phyloP scores from a whole-genome alignment of 495 filamentous ascomycete species.

The Lasiosphaeris hirsuta region DNA sequence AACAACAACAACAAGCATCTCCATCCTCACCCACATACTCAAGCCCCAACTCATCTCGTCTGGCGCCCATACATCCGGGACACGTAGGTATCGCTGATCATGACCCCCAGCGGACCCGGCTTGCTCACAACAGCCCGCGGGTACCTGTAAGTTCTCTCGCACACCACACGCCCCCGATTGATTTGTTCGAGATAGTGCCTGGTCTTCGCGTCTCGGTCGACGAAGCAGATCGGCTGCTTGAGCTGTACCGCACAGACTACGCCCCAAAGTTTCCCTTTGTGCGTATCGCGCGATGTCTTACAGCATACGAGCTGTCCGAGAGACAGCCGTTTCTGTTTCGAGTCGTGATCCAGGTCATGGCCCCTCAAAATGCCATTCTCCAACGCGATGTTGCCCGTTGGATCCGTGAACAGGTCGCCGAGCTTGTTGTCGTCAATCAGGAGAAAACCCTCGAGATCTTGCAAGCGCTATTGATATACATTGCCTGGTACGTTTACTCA shows the following conservation, averaged over 20 bases:
- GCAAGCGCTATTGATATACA: constrained; percentile 24
- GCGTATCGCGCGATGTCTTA: constrained; percentile 7
- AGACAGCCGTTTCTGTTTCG: constrained; percentile 25
- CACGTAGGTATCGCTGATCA: no score
- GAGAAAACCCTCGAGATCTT: constrained; percentile 28
- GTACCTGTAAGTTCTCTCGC: not conserved
- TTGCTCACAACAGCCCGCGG: no score
- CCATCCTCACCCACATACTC: not conserved
- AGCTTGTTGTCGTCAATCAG: constrained; percentile 19
- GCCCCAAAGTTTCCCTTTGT: constrained; percentile 29
- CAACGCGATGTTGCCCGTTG: constrained; percentile 15
- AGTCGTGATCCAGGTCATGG: constrained; percentile 18
- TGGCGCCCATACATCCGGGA: no score
- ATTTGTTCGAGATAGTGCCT: constrained; percentile 19
- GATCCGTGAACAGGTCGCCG: constrained; percentile 20
- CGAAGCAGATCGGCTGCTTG: constrained; percentile 15
- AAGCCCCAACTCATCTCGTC: not conserved
- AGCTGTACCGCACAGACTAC: constrained; percentile 20
- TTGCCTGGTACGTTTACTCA: constrained; percentile 21
- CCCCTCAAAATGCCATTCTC: constrained; percentile 16
- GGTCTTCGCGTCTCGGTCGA: constrained; percentile 14
- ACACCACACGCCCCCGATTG: not conserved
- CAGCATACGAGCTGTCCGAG: constrained; percentile 15
- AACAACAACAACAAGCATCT: constrained; percentile 9
- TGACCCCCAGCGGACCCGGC: no score